Base-by-base conservation (phyloP, 2,329 filamentous ascomycete species). In the Penicillium sp. region DNA sequence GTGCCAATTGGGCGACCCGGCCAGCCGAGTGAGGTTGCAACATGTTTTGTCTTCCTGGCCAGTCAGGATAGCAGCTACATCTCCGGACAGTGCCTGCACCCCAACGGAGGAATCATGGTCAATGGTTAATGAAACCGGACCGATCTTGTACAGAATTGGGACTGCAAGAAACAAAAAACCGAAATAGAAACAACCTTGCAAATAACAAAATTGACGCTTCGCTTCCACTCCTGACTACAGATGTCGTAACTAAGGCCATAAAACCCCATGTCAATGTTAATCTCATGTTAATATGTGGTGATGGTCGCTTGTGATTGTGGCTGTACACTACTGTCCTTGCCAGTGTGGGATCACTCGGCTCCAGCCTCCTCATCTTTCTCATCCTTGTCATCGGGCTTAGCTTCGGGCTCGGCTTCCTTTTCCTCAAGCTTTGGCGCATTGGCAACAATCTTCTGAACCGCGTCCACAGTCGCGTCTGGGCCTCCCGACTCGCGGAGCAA, bases 21-120 rank as follows among this genome's bases (percentile, higher is more conserved):
- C 2, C 90, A 94, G 73, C 91, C 90, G 2, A 89, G 85, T 52
- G 91, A 95, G 79, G 88, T 94, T 58, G 90, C 89, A 0, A 88
- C 89, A 0, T 91, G 87, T 65, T 89, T 92, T 54, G 89, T 94
- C 4, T 94, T 94, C 73, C 76, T 95, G 60, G 90, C 90, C 0
- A 87, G 85, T 48, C 77, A 81, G 55, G 90, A 94, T 69, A 90
- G 87, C 67, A 86, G 84, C 45, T 86, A 85, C 57, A 85, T 94
- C 43, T 87, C 83, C 49, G 90, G 91, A 1, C 90, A 93, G 77
- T 81, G 77, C n/a, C 75, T 88, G 47, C 85, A 88, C 67, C 79
- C 83, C 32, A 87, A 87, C 62, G 82, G 83, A n/a, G 83, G 83
- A 40, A 75, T 78, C 34, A 73, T 84, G 57, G 78, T 85, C 27